Conservation (phyloP, 2,329 filamentous ascomycete genomes). For the Colletotrichum simmondsii region DNA sequence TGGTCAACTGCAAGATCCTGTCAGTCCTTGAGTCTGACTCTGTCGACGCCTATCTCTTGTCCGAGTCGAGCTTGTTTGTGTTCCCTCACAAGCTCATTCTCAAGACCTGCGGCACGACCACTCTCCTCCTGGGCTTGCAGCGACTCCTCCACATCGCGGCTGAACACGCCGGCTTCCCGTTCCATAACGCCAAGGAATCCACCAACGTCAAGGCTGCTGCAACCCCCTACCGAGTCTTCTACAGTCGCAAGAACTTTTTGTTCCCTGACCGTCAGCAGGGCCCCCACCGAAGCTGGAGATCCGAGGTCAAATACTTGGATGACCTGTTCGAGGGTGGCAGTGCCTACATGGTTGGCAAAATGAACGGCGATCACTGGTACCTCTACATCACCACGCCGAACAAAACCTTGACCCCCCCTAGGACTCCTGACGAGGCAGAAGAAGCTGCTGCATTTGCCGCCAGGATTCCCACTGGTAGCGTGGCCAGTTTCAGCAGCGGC, state of each 20-base stretch:
- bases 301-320: conserved; percentile 93
- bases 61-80: conserved; percentile 99
- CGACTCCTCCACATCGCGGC: conserved; percentile 94
- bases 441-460: conserved; percentile 45
- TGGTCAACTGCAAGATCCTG: conserved; percentile 98
- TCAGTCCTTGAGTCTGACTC: conserved; percentile 93
- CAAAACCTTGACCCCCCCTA: conserved; percentile 81
- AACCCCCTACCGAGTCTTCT: conserved; percentile 95
- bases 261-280: conserved; percentile 95
- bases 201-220: conserved; percentile 80
- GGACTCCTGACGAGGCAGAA: conserved; percentile 70
- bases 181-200: conserved; percentile 74
- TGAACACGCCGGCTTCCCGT: conserved; percentile 87
- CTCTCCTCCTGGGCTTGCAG: conserved; percentile 87
- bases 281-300: conserved; percentile 96
- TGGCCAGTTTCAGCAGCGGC: conserved; percentile 45
- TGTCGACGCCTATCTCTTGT: conserved; percentile 95
- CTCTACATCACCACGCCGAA: conserved; percentile 94
- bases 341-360: conserved; percentile 99
- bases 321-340: conserved; percentile 91
- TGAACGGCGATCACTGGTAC: conserved; percentile 99
- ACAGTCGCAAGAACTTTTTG: conserved; percentile 98
- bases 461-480: conserved; percentile 65
- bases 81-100: conserved; percentile 99
- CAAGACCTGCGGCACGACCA: conserved; percentile 98